Conservation (phyloP, 352 stramenopile genomes). For the Stramenopiles sp. region DNA sequence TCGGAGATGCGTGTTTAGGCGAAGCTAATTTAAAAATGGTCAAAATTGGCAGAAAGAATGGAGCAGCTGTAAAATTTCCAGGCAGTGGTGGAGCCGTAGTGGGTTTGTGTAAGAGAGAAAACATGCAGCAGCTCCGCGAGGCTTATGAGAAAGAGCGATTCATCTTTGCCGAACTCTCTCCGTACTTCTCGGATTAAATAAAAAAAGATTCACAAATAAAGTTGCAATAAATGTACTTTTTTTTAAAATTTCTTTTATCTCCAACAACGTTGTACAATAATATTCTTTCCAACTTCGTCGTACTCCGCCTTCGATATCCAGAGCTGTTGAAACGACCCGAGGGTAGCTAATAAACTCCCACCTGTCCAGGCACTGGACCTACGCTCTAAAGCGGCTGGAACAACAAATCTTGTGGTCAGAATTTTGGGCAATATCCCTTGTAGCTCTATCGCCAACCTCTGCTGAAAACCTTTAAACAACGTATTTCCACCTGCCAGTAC, state of each 20-base stretch:
- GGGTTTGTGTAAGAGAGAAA: conserved; percentile 13
- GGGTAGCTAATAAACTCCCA: conserved; percentile 52
- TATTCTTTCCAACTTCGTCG: conserved; percentile 44
- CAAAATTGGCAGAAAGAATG: conserved; percentile 21
- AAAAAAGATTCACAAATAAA: too few relatives aligned
- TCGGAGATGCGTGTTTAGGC: conserved; percentile 27
- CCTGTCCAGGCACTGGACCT: conserved; percentile 66
- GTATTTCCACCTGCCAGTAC: neutral
- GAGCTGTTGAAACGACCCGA: conserved; percentile 62
- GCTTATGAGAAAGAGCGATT: neutral
- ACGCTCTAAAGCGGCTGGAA: conserved; percentile 48
- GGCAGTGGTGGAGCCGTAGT: conserved; percentile 27
- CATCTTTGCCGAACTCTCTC: conserved; percentile 1
- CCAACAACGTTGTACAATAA: conserved; percentile 37
- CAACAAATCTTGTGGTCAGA: conserved; percentile 47
- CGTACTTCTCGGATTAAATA: too few relatives aligned
- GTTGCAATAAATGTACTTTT: too few relatives aligned
- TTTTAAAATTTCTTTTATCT: too few relatives aligned
- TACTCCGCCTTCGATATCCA: conserved; percentile 60
- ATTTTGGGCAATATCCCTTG: neutral
- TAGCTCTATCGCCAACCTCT: neutral
- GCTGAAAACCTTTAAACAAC: conserved; percentile 1
- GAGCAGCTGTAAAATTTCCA: conserved; percentile 24
- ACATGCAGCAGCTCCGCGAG: conserved; percentile 3
- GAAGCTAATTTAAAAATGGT: conserved; percentile 26